phyloP scores from a whole-genome alignment of 2,329 filamentous ascomycete genomes.

The Colletotrichum coccodes region DNA sequence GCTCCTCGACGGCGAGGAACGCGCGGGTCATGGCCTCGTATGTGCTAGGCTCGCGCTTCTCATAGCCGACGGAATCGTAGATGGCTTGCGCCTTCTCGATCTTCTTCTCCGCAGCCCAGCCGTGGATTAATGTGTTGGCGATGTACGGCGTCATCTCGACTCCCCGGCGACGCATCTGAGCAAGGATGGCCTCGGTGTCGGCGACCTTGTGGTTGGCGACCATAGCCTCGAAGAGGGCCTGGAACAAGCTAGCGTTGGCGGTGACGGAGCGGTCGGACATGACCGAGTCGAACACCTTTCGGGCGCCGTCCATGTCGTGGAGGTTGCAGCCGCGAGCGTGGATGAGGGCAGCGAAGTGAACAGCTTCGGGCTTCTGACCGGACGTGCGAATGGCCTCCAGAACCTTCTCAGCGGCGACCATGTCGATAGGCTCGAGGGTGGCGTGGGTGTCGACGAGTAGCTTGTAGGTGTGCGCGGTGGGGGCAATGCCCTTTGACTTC shows the following conservation, averaged over 20 bases:
- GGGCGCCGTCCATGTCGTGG: slow-evolving; percentile 89
- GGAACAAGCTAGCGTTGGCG: slow-evolving; percentile 88
- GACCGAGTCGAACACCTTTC: slow-evolving; percentile 83
- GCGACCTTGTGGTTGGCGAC: slow-evolving; percentile 91
- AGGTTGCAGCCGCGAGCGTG: slow-evolving; percentile 95
- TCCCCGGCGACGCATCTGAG: slow-evolving; percentile 76
- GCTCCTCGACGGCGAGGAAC: slow-evolving; percentile 85
- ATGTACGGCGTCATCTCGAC: slow-evolving; percentile 97
- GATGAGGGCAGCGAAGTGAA: slow-evolving; percentile 95
- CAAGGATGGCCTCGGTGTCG: slow-evolving; percentile 78
- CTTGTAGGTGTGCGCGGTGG: slow-evolving; percentile 97
- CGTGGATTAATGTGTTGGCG: slow-evolving; percentile 97
- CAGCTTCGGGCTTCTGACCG: slow-evolving; percentile 84
- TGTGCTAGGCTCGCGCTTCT: slow-evolving; percentile 92
- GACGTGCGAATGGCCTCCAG: slow-evolving; percentile 80
- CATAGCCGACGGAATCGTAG: slow-evolving; percentile 80
- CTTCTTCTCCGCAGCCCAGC: slow-evolving; percentile 88
- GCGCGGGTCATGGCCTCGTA: slow-evolving; percentile 99
- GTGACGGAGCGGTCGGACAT: slow-evolving; percentile 73
- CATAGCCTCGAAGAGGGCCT: slow-evolving; percentile 96
- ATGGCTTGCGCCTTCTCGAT: slow-evolving; percentile 82
- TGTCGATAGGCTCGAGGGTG: slow-evolving; percentile 90
- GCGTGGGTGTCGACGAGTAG: slow-evolving; percentile 95
- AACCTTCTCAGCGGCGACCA: slow-evolving; percentile 86
- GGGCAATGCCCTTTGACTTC: slow-evolving; percentile 85